Evolutionary conservation across 106 monocot genomes (phyloP).

Genomic region (Platanthera guangdongensis): DNA sequence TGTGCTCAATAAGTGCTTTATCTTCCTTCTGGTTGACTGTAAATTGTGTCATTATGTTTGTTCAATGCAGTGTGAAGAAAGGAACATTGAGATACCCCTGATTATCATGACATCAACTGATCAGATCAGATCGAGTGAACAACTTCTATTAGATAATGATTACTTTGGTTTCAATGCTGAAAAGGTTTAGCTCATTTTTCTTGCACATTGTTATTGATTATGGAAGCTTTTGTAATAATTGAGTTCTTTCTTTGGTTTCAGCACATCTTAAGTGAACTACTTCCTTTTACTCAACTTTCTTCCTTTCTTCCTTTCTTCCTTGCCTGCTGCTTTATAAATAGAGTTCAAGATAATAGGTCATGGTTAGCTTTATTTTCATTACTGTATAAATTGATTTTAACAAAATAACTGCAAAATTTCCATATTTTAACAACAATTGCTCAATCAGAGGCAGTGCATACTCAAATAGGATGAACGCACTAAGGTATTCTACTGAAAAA

Average conservation of each 20-base stretch:
- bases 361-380: background rate
- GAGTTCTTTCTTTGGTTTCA: background rate
- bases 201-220: background rate
- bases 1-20: background rate
- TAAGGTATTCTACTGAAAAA: too few species aligned
- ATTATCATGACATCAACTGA: conserved; percentile 1
- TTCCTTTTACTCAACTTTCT: background rate
- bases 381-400: background rate
- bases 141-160: conserved; percentile 4
- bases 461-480: too few species aligned
- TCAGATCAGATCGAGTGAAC: background rate
- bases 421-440: too few species aligned
- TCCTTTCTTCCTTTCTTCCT: background rate
- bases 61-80: conserved; percentile 8
- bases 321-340: background rate
- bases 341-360: too few species aligned
- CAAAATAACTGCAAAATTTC: too few species aligned
- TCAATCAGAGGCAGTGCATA: too few species aligned
- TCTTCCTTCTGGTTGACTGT: background rate
- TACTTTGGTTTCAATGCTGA: conserved; percentile 8
- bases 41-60: background rate
- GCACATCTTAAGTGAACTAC: background rate
- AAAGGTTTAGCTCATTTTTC: background rate
- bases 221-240: background rate
- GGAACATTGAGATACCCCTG: conserved; percentile 1